Evolutionary conservation across 345 rosid species (phyloP).

Genomic region (Eucalyptus virginea): DNA sequence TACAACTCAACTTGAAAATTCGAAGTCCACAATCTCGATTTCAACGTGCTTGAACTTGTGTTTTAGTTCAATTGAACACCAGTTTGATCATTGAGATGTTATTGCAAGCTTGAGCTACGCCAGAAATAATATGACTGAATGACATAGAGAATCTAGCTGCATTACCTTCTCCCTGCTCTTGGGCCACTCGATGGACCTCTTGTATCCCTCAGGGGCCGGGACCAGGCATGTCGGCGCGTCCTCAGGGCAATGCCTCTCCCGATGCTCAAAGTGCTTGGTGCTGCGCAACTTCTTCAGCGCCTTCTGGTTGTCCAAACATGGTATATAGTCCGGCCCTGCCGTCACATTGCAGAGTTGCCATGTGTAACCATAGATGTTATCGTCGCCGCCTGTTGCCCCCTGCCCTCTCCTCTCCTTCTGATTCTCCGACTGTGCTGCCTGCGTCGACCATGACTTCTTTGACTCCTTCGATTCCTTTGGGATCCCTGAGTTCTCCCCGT

Average conservation of each 20-base stretch:
- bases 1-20: neutral
- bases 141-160: neutral
- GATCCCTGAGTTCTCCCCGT: constrained; percentile 30
- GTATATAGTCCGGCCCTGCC: constrained; percentile 79
- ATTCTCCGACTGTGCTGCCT: constrained; percentile 50
- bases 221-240: constrained; percentile 71
- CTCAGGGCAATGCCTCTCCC: constrained; percentile 95
- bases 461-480: constrained; percentile 78
- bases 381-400: constrained; percentile 11
- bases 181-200: constrained; percentile 66
- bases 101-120: neutral
- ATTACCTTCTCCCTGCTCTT: constrained; percentile 76
- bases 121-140: neutral
- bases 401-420: constrained; percentile 60
- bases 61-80: neutral
- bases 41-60: neutral
- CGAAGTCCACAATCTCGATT: neutral
- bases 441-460: constrained; percentile 66
- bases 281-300: constrained; percentile 38
- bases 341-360: constrained; percentile 84
- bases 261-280: constrained; percentile 66
- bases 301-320: constrained; percentile 84
- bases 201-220: constrained; percentile 59
- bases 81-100: neutral
- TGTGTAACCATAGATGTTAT: constrained; percentile 14